phyloP scores from a whole-genome alignment of 2,329 filamentous ascomycete genomes.

The Penicillium sp. region DNA sequence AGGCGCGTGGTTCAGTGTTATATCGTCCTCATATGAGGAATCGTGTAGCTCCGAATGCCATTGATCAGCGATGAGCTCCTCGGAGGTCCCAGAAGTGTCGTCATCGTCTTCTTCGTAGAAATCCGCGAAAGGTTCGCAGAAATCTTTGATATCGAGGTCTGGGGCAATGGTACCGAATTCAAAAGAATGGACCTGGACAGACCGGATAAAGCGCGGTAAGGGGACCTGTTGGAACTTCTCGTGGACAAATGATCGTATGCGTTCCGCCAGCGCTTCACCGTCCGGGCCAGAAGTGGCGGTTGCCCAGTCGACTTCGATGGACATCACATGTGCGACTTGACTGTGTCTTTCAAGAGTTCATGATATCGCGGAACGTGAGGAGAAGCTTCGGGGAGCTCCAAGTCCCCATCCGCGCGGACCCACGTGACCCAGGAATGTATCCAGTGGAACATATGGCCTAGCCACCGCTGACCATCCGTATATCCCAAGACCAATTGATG shows the following conservation, averaged over 20 bases:
- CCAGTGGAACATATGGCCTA: no score
- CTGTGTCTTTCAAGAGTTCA: constrained; percentile 2
- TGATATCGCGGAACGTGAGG: neutral
- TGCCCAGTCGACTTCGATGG: constrained; percentile 96
- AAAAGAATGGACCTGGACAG: constrained; percentile 90
- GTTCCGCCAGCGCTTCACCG: constrained; percentile 77
- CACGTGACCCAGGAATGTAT: constrained; percentile 15
- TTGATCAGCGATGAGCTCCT: constrained; percentile 31
- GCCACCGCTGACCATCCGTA: no score
- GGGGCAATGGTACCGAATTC: constrained; percentile 83
- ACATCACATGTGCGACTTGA: constrained; percentile 62
- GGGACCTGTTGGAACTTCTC: constrained; percentile 90
- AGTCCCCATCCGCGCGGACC: neutral
- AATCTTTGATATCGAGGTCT: constrained; percentile 88
- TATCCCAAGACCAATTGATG: neutral
- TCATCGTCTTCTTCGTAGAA: constrained; percentile 82
- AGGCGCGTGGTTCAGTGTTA: constrained; percentile 24
- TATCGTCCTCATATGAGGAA: constrained; percentile 32
- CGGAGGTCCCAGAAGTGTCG: constrained; percentile 40
- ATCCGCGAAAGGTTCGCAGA: constrained; percentile 90
- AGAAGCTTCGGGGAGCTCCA: constrained; percentile 2
- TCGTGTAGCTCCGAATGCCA: constrained; percentile 23
- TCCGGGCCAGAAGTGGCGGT: constrained; percentile 86
- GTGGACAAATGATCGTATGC: constrained; percentile 90
- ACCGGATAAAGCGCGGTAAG: constrained; percentile 93